These are phyloP conservation scores for Pythium angustatum DNA, from an alignment of 352 stramenopile species.

Conservation along the genomic window DNA sequence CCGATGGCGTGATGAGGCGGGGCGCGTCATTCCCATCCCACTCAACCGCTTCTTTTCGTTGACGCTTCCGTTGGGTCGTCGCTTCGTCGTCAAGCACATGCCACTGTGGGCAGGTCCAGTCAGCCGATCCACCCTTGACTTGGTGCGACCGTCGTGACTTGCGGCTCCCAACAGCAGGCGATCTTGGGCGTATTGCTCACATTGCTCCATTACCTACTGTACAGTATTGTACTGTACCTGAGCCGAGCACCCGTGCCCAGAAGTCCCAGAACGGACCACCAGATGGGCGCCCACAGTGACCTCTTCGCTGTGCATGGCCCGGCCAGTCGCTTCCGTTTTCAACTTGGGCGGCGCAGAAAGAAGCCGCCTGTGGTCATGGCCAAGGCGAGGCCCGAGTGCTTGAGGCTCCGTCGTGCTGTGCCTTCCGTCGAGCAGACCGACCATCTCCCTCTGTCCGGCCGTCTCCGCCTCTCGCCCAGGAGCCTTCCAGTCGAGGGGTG, in stretches of 20 bases:
- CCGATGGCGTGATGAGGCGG: constrained; percentile 1
- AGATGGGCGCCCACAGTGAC: constrained; percentile 4
- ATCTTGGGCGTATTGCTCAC: constrained; percentile 3
- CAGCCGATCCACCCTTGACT: not conserved
- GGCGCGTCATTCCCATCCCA: not conserved
- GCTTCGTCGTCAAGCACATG: not conserved
- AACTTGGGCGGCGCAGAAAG: too few relatives aligned
- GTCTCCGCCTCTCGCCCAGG: not conserved
- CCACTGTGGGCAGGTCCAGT: constrained; percentile 2
- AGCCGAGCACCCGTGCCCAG: not conserved
- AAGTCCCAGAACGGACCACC: not conserved
- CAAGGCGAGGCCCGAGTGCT: too few relatives aligned
- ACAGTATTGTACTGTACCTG: too few relatives aligned
- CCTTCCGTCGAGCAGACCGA: too few relatives aligned
- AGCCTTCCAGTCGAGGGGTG: not conserved
- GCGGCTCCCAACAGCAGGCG: constrained; percentile 7
- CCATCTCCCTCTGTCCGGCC: not conserved
- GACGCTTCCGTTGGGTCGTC: not conserved
- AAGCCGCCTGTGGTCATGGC: too few relatives aligned
- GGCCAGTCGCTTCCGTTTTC: constrained; percentile 3
- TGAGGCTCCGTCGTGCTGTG: too few relatives aligned
- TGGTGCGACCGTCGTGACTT: constrained; percentile 10
- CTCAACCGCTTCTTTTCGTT: not conserved
- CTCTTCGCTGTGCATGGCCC: not conserved
- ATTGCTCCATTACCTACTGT: too few relatives aligned